Base-by-base conservation (phyloP, 805 yeast genomes). In the Suhomyces prunicola region DNA sequence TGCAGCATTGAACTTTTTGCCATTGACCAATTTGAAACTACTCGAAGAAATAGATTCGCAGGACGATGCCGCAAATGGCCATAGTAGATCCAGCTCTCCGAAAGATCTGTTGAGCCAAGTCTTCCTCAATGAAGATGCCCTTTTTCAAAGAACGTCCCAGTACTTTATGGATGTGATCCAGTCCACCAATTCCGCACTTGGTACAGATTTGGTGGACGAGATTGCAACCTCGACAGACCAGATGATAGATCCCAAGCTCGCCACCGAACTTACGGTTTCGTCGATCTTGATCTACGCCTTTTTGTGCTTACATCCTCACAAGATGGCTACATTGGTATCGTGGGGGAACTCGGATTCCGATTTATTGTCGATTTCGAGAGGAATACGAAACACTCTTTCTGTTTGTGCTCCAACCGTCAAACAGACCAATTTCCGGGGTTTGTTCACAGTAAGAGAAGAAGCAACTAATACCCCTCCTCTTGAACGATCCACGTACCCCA, bases 231-330 rank as follows among this genome's bases (percentile, higher is more conserved):
- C 48, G 6, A n/a, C 12, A 15, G 35, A 26, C 5, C 33, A 26
- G 6, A 2, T 33, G 8, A 15, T 24, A 22, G 29, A 31, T 15
- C 23, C 33, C 10, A 15, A 13, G n/a, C 17, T 44, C 22, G 50
- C 56, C 0, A 55, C 55, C 9, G 69, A 63, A 48, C 46, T 66
- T 13, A 35, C 53, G 3, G 44, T 63, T 2, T 61, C 69, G 5
- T 57, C 66, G 5, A 55, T 61, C 33, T 46, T 69, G 8, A 56
- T 69, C 17, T 69, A 60, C 54, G 61, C 73, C 12, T 72, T 60
- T 46, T 50, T 70, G 8, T 71, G 70, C 5, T 51, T 72, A 4
- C 74, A 71, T 54, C 72, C 74, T 3, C 67, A 65, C 47, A 57
- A 57, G 19, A 51, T 69, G 10, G 49, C 66, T 22, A 74, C 75